Evolutionary conservation across 176 grass and related monocot genomes (phyloP), one percentile per base, ranked within the genome.

Genomic region (Musa acuminata): DNA sequence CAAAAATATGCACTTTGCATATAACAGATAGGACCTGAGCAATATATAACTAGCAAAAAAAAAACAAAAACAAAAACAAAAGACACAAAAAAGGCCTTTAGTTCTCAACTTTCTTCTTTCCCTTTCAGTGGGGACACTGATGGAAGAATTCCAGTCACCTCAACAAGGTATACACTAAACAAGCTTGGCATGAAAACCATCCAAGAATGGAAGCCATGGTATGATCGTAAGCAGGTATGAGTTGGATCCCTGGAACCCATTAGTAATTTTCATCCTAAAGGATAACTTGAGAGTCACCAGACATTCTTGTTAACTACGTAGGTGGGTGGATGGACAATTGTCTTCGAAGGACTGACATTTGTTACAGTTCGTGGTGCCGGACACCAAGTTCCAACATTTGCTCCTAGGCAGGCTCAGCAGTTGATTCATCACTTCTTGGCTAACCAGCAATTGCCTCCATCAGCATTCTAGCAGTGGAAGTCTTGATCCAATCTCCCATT

Each of bases 291-390:
- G 51, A 21, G 71, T 0, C 24, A 51, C 9, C 51, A 55, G 11
- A 24, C 35, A 7, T 1, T 74, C 13, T 17, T 22, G 52, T 1
- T 2, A 17, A 9, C 13, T 80, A 72, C 24, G 20, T 53, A 96
- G 94, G 86, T 99, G 63, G 95, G 95, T n/a, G 95, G 95, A 26
- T 99, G 95, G 68, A 80, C 55, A 27, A 72, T 35, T 27, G 29
- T 63, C 7, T 80, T 63, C 9, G 54, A 80, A 8, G 78, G 78
- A 27, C 57, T 80, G 13, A 73, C 55, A 11, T 72, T 72, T 12
- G 78, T 73, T 13, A 80, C 78, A 1, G 69, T 80, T 13, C 55
- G 55, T 10, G 54, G 69, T 13, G 69, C 78, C 27, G 78, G 78
- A 13, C 78, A 80, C 23, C 43, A 63, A 64, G 78, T 80, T 24